Conservation (phyloP, 257 asterid genomes). For the Anisodus tanguticus region DNA sequence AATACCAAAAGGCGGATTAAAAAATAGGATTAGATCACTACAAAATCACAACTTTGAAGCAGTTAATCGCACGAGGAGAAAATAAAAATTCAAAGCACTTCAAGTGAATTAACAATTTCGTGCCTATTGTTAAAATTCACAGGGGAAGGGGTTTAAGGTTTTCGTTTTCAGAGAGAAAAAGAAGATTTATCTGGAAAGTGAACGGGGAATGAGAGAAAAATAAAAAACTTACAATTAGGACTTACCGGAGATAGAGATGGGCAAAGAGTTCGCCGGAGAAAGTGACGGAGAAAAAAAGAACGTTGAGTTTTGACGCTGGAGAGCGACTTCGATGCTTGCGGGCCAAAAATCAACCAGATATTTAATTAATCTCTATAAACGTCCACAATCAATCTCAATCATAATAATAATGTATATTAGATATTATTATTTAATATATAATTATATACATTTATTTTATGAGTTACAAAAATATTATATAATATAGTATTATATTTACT, state of each 20-base stretch:
- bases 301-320: too few relatives aligned
- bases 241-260: neutral
- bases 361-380: too few relatives aligned
- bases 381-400: too few relatives aligned
- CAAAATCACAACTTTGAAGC: neutral
- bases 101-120: neutral
- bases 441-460: too few relatives aligned
- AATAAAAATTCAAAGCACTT: neutral
- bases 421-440: too few relatives aligned
- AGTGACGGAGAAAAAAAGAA: too few relatives aligned
- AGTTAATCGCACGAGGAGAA: neutral
- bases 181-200: neutral
- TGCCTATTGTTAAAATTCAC: neutral
- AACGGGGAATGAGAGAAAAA: neutral
- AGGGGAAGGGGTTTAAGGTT: neutral
- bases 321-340: too few relatives aligned
- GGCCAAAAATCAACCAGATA: too few relatives aligned
- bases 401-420: too few relatives aligned
- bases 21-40: neutral
- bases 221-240: neutral
- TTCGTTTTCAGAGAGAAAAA: neutral
- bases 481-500: too few relatives aligned
- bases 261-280: neutral
- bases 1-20: neutral
- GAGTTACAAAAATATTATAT: too few relatives aligned